These are phyloP conservation scores for Porcisia deanei DNA, from an alignment of 208 protist genomes.

Conservation along the genomic window DNA sequence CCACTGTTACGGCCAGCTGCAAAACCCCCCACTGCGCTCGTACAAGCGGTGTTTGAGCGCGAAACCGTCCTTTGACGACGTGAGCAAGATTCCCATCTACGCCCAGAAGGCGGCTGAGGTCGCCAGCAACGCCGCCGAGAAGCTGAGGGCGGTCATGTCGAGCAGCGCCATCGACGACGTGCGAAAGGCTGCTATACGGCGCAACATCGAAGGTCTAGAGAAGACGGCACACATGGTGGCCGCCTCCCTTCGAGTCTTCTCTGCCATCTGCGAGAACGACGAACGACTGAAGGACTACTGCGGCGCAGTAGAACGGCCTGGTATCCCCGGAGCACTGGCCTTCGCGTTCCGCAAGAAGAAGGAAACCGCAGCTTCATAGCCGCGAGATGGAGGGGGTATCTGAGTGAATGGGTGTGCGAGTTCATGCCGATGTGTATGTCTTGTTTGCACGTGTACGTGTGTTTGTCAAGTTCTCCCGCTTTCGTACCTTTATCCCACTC, in stretches of 20 bases:
- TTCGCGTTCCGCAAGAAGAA: slow-evolving; percentile 59
- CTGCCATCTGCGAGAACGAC: slow-evolving; percentile 49
- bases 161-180: slow-evolving; percentile 34
- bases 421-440: too few relatives aligned
- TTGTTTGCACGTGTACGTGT: too few relatives aligned
- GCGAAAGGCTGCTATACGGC: slow-evolving; percentile 37
- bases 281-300: slow-evolving; percentile 49
- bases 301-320: slow-evolving; percentile 49
- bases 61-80: slow-evolving; percentile 49
- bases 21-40: slow-evolving; percentile 66
- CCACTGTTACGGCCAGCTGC: slow-evolving; percentile 71
- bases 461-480: background rate
- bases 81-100: slow-evolving; percentile 41
- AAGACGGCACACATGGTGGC: slow-evolving; percentile 49
- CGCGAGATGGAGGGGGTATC: background rate
- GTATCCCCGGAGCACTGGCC: slow-evolving; percentile 41
- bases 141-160: slow-evolving; percentile 44
- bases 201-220: slow-evolving; percentile 48
- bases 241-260: slow-evolving; percentile 51
- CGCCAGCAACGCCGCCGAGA: slow-evolving; percentile 53
- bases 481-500: too few relatives aligned
- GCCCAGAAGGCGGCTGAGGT: slow-evolving; percentile 60
- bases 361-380: slow-evolving; percentile 8
- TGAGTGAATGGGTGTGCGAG: background rate
- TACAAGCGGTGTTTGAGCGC: slow-evolving; percentile 68